Base-by-base conservation (phyloP, 495 filamentous ascomycete genomes). In the Aspergillus heteromorphus region DNA sequence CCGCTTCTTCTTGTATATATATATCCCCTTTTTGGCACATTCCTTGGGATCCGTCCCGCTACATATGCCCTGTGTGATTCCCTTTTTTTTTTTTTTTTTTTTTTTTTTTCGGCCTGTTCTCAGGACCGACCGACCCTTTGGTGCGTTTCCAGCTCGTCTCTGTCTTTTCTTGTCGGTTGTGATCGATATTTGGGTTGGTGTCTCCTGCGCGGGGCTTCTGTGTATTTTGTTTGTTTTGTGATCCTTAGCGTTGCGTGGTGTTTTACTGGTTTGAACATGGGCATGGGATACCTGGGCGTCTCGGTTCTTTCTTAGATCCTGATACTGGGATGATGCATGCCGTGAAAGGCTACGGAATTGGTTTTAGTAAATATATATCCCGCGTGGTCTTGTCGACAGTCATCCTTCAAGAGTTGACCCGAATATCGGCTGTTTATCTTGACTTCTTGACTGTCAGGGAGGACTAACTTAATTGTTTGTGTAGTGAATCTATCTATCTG, bases 211-310 rank as follows among this genome's bases (percentile, higher is more conserved):
- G 20, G 20, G 19, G 13, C 42, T 25, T n/a, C n/a, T n/a, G n/a
- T n/a, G n/a, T n/a, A n/a, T n/a, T n/a, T n/a, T n/a, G n/a, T n/a
- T 29, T 50, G 30, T 40, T 23, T 38, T 50, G 17, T 19, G 16
- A 27, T 4, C 21, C 43, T 47, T 47, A 54, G 51, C 51, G 51
- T 53, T 53, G 51, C 43, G 8, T 29, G 38, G 47, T 36, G 43
- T 45, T n/a, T n/a, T 36, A 20, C 25, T 27, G 20, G 17, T 30
- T 36, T 40, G 40, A 29, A 29, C 30, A 47, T 47, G 21, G 49
- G 20, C n/a, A 51, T 41, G 45, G 45, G 25, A 57, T 42, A 40
- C 51, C 52, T 55, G 36, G 56, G 51, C 51, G 48, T 55, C 43
- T 42, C 36, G 43, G 40, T 23, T 34, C 49, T 31, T 55, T n/a